Base-by-base conservation (phyloP, 164 flowering plant genomes). In the Santalum album region DNA sequence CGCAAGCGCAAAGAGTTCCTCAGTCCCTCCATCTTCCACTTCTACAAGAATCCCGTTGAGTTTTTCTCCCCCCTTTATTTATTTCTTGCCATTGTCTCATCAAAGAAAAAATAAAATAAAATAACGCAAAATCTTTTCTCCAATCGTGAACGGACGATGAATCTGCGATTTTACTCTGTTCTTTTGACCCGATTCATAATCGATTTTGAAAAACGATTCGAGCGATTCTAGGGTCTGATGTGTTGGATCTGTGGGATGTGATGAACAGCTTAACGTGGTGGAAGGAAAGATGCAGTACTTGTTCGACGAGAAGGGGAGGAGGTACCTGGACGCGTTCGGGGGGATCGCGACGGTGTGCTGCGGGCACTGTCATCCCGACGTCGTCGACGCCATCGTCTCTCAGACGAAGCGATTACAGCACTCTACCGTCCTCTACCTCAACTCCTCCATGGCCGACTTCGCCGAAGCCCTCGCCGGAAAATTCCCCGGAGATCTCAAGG, bases 301-400 rank as follows among this genome's bases (percentile, higher is more conserved):
- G 71, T 94, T 79, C 60, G 99, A 94, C 55, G 95, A 87, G 19
- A 60, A 67, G 2, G 99, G 99, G 0, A 63, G 95, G 7, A 69
- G 99, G 53, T 94, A 87, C 54, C 68, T 94, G 17, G 99, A 94
- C 67, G 99, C 72, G 1, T 94, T 89, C 34, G 99, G 84, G 4
- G 99, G 99, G 46, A 94, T 94, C 34, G 99, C 96, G 7, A 78
- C 86, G 2, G 99, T 94, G 25, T 66, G 72, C 52, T 87, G 96
- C 55, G 99, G 99, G 11, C 99, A 94, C 65, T 85, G 97, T 61
- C 97, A 94, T 53, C 97, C 97, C 2, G 86, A 85, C 19, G 86
- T 94, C 53, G 90, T 90, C 2, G 69, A 72, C 12, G 84, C 96
- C 1, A 76, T 87, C 15, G 73, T 79, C 25, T 57, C 69, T 15